A percentile compares a stretch with the other conserved stretches of the same genome.
phyloP scores from a whole-genome alignment of 306 rosid species.

The Astragalus glycyphyllos region DNA sequence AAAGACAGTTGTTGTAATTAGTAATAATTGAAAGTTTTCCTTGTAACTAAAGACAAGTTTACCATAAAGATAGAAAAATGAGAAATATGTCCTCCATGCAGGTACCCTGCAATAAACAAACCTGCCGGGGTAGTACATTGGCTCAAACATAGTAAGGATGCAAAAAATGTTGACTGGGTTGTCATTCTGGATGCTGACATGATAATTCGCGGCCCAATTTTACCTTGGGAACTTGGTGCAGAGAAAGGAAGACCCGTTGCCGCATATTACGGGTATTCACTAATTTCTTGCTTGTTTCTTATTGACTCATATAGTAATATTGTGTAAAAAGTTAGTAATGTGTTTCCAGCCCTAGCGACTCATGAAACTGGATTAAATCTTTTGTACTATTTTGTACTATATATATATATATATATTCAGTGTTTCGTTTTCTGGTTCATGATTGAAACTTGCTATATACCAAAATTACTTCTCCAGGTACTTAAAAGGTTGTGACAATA shows the following conservation, averaged over 20 bases:
- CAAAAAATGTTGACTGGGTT: conserved; percentile 94
- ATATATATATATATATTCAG: not conserved
- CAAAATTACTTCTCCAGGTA: conserved; percentile 61
- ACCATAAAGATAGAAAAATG: not conserved
- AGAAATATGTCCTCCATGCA: conserved; percentile 48
- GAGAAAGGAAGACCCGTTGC: conserved; percentile 97
- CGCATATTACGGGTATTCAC: conserved; percentile 84
- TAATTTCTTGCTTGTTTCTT: conserved; percentile 18
- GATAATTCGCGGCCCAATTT: conserved; percentile 91
- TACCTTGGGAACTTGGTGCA: conserved; percentile 99
- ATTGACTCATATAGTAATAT: conserved; percentile 6
- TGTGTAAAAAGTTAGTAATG: conserved; percentile 10
- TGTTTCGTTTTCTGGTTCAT: conserved; percentile 27
- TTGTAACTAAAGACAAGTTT: conserved; percentile 32
- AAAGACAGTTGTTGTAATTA: too few species aligned
- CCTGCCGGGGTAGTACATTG: conserved; percentile 98
- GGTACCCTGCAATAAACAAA: conserved; percentile 99
- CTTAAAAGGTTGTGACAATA: conserved; percentile 88
- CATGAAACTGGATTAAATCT: conserved; percentile 41
- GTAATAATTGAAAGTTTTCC: not conserved
- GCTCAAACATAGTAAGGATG: conserved; percentile 93
- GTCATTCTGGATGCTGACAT: conserved; percentile 97
- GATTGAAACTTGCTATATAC: conserved; percentile 38
- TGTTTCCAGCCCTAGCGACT: too few species aligned
- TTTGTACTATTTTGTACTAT: too few species aligned